A percentile compares a stretch with the other conserved stretches of the same genome.
These are phyloP conservation scores for Camellia oleifera DNA, from an alignment of 179 eudicot species.

Conservation along the genomic window DNA sequence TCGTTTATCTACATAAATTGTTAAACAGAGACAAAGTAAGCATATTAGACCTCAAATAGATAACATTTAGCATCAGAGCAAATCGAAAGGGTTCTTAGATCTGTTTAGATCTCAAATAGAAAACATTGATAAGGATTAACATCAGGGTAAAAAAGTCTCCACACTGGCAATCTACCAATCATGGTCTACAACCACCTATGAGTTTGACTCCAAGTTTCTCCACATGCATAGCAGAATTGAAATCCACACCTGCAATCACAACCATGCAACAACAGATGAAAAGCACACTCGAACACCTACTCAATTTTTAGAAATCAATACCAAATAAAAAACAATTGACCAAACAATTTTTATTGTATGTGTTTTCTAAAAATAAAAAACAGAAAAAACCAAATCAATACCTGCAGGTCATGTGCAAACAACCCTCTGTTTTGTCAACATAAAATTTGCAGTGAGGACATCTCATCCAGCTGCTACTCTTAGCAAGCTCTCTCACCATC, in stretches of 20 bases:
- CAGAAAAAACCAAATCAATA: not conserved
- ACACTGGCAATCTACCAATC: conserved; percentile 3
- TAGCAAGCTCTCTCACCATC: conserved; percentile 45
- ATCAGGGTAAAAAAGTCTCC: not conserved
- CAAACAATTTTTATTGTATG: too few relatives aligned
- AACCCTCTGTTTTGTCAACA: conserved; percentile 47
- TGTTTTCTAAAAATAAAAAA: not conserved
- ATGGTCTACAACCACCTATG: conserved; percentile 24
- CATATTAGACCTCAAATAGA: not conserved
- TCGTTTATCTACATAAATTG: not conserved
- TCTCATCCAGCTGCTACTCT: conserved; percentile 39
- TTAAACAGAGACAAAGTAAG: not conserved
- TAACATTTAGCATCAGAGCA: too few relatives aligned
- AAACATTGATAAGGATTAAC: too few relatives aligned
- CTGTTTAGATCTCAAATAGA: not conserved
- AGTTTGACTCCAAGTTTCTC: conserved; percentile 23
- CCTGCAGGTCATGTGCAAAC: conserved; percentile 51
- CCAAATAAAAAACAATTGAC: too few relatives aligned
- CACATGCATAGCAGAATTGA: conserved; percentile 31
- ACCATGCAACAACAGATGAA: not conserved
- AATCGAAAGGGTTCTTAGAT: too few relatives aligned
- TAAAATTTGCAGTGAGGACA: conserved; percentile 35
- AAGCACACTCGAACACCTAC: not conserved
- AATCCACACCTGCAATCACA: conserved; percentile 25
- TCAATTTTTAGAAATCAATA: too few relatives aligned